A percentile compares a stretch with the other conserved stretches of the same genome.
phyloP scores from a whole-genome alignment of 148 eudicot species.

The Amaranthus cruentus region DNA sequence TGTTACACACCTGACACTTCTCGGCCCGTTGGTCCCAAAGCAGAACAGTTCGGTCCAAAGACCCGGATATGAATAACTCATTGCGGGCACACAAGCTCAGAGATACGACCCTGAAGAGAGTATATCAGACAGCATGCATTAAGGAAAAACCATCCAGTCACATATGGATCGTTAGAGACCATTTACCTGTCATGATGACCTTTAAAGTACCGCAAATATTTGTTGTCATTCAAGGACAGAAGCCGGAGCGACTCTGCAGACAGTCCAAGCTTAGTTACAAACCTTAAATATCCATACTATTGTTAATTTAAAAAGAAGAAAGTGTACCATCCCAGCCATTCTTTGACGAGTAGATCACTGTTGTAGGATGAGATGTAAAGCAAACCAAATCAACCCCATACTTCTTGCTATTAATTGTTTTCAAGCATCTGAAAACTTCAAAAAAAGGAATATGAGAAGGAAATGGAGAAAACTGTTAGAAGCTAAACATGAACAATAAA shows the following conservation, averaged over 20 bases:
- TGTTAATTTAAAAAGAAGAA: background rate
- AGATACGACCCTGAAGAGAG: constrained; percentile 68
- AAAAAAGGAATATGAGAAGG: constrained; percentile 1
- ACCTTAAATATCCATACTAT: background rate
- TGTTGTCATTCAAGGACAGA: constrained; percentile 92
- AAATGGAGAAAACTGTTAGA: background rate
- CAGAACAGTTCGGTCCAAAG: constrained; percentile 87
- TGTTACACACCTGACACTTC: constrained; percentile 68
- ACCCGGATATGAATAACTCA: constrained; percentile 82
- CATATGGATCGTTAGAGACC: background rate
- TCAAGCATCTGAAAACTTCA: constrained; percentile 67
- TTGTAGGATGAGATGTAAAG: constrained; percentile 93
- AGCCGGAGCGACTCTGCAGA: constrained; percentile 89
- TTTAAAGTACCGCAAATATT: constrained; percentile 92
- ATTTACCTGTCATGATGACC: constrained; percentile 95
- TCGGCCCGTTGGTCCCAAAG: constrained; percentile 98
- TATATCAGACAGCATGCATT: constrained; percentile 11
- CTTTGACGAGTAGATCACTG: constrained; percentile 96
- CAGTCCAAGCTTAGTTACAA: constrained; percentile 2
- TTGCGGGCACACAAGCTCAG: constrained; percentile 87
- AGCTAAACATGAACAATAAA: background rate
- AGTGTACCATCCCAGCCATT: constrained; percentile 99
- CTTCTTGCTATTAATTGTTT: constrained; percentile 96
- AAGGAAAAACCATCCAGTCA: constrained; percentile 1
- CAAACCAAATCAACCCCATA: constrained; percentile 93